Evolutionary conservation across 805 yeast genomes (phyloP), one percentile per base, ranked within the genome.

Genomic region (Lachancea nothofagi): DNA sequence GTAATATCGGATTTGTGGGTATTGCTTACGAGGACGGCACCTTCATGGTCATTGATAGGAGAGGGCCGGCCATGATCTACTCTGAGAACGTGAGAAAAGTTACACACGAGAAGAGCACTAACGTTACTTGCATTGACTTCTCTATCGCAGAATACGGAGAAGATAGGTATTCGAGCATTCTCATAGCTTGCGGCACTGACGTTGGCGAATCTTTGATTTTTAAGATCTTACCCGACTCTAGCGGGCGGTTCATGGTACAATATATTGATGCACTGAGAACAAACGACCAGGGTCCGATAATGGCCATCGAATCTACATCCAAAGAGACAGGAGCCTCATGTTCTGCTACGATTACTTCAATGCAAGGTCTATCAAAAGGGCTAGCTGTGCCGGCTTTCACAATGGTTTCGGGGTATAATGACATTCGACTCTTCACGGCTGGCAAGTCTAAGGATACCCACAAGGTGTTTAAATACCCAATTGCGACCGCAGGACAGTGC

Each of bases 1-100:
- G 89, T 44, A 74, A 81, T 46, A 69, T 87, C 35, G 96, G 96
- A 0, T 89, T 93, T 64, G 84, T 83, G 7, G 93, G 83, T 0
- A 67, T 85, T 29, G 95, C 84, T 1, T 87, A 83, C 57, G 72
- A 72, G 33, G 72, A 79, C 10, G 97, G 97, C n/a, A 70, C 77
- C 25, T 45, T 90, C 13, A 62, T 81, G 2, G 78, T 90, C 0
- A 65, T 89, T 43, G 97, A 90, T 62, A 69, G 84, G 40, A 70
- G 96, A 43, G 84, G 84, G 67, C 89, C 89, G 0, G 87, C 85
- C 0, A 61, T 80, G 5, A 80, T 83, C 20, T 67, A 64, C 43
- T 67, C 72, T 36, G 68, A 65, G 12, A 59, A 55, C 19, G 42
- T 67, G 7, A 46, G 45, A 9, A 49, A 53, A n/a, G 40, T 51